Conservation (phyloP, 1,284 basidiomycete genomes). For the Golubevia pallescens region DNA sequence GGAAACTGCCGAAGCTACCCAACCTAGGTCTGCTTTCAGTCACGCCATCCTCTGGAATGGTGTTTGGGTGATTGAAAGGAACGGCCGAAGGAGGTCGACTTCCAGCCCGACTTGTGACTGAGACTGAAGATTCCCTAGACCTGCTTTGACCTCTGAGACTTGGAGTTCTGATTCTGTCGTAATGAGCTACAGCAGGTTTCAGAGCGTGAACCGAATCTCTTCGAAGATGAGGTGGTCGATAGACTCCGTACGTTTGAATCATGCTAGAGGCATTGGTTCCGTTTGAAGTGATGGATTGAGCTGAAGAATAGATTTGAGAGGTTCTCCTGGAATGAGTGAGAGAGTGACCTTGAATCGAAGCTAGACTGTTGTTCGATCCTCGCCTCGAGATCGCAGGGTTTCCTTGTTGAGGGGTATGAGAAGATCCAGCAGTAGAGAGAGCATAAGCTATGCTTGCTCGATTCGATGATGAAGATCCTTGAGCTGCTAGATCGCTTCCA, state of each 20-base stretch:
- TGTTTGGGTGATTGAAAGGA: constrained; percentile 20
- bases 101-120: constrained; percentile 20
- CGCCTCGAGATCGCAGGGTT: constrained; percentile 14
- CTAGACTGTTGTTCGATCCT: constrained; percentile 25
- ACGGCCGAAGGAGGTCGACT: constrained; percentile 31
- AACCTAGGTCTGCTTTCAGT: background rate
- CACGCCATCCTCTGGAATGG: constrained; percentile 26
- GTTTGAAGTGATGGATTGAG: constrained; percentile 18
- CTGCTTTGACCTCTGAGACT: constrained; percentile 37
- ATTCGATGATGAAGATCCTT: constrained; percentile 14
- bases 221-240: constrained; percentile 42
- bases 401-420: constrained; percentile 16
- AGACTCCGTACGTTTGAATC: constrained; percentile 17
- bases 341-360: constrained; percentile 22
- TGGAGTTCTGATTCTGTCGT: constrained; percentile 43
- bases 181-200: constrained; percentile 38
- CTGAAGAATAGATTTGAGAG: constrained; percentile 23
- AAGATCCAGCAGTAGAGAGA: constrained; percentile 19
- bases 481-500: constrained; percentile 1
- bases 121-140: constrained; percentile 35
- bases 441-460: constrained; percentile 28
- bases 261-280: constrained; percentile 12
- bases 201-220: constrained; percentile 31
- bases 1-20: no score
- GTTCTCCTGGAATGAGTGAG: constrained; percentile 29